phyloP scores from a whole-genome alignment of 1,284 basidiomycete species.

The Trichosporon sp. region DNA sequence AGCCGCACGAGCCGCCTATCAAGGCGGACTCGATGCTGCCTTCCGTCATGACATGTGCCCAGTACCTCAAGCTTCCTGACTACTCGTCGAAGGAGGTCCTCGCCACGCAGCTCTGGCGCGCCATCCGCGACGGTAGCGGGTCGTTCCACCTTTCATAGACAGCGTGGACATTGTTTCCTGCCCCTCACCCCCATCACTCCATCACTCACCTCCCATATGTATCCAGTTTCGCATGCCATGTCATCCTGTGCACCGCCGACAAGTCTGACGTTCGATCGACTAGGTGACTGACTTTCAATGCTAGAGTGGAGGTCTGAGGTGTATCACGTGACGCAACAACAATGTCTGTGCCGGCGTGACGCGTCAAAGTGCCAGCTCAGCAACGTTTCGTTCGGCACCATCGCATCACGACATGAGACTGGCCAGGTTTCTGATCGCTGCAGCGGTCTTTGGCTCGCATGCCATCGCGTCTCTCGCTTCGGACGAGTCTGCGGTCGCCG shows the following conservation, averaged over 20 bases:
- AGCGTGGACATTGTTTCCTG: not conserved
- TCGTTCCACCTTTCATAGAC: constrained; percentile 90
- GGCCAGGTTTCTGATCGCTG: constrained; percentile 8
- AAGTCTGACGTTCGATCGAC: not conserved
- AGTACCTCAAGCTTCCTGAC: constrained; percentile 88
- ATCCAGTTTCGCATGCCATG: constrained; percentile 17
- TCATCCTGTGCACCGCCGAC: not conserved
- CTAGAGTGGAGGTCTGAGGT: not conserved
- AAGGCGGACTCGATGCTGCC: constrained; percentile 86
- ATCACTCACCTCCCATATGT: not conserved
- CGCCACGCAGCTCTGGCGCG: constrained; percentile 73
- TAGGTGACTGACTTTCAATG: no score
- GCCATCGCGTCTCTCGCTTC: not conserved
- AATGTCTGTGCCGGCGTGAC: constrained; percentile 11
- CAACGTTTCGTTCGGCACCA: not conserved
- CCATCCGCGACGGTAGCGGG: constrained; percentile 86
- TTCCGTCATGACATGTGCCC: constrained; percentile 34
- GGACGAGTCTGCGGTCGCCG: not conserved
- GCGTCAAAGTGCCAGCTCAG: constrained; percentile 15
- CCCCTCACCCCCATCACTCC: constrained; percentile 1
- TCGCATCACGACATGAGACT: constrained; percentile 12
- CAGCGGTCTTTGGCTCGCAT: constrained; percentile 5
- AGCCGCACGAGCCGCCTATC: constrained; percentile 87
- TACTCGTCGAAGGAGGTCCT: constrained; percentile 82
- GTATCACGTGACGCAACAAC: not conserved